These are phyloP conservation scores for Conticribra weissflogii DNA, from an alignment of 108 stramenopile genomes.

Conservation along the genomic window DNA sequence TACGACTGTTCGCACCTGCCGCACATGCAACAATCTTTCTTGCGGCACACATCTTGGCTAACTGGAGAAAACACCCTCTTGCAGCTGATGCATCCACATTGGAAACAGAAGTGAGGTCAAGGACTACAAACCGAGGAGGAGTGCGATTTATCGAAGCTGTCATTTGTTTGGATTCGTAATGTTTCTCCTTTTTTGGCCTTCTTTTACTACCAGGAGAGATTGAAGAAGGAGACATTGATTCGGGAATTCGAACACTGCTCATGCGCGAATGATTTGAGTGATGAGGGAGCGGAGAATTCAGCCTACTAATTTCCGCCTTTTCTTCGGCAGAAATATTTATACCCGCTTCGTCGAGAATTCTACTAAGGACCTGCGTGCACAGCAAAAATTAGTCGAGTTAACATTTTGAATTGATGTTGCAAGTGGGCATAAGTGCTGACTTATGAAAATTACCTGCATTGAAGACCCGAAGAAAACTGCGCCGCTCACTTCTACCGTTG, in stretches of 20 bases:
- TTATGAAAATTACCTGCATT: no score
- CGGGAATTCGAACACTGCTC: slow-evolving; percentile 26
- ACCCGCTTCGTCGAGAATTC: slow-evolving; percentile 66
- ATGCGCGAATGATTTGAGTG: slow-evolving; percentile 42
- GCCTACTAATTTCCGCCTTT: slow-evolving; percentile 38
- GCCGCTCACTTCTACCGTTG: slow-evolving; percentile 74
- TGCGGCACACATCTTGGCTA: slow-evolving; percentile 73
- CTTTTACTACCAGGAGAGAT: slow-evolving; percentile 11
- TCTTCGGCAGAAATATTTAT: slow-evolving; percentile 47
- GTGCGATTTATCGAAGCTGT: slow-evolving; percentile 1
- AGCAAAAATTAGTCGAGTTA: no score
- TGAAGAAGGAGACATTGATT: slow-evolving; percentile 24
- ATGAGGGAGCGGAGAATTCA: slow-evolving; percentile 41
- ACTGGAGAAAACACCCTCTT: slow-evolving; percentile 84
- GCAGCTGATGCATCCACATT: slow-evolving; percentile 85
- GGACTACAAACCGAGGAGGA: slow-evolving; percentile 70
- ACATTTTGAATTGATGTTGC: no score
- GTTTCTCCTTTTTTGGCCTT: slow-evolving; percentile 12
- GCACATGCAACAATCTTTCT: slow-evolving; percentile 74
- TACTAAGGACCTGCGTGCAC: no score
- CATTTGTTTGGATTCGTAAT: background rate
- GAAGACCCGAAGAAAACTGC: slow-evolving; percentile 85
- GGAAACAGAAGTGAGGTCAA: slow-evolving; percentile 74
- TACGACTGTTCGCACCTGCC: slow-evolving; percentile 63
- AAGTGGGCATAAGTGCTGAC: no score